A percentile compares a stretch with the other conserved stretches of the same genome.
These are phyloP conservation scores for Chalaropsis ovoidea DNA, from an alignment of 2,329 filamentous ascomycete genomes.

Conservation along the genomic window DNA sequence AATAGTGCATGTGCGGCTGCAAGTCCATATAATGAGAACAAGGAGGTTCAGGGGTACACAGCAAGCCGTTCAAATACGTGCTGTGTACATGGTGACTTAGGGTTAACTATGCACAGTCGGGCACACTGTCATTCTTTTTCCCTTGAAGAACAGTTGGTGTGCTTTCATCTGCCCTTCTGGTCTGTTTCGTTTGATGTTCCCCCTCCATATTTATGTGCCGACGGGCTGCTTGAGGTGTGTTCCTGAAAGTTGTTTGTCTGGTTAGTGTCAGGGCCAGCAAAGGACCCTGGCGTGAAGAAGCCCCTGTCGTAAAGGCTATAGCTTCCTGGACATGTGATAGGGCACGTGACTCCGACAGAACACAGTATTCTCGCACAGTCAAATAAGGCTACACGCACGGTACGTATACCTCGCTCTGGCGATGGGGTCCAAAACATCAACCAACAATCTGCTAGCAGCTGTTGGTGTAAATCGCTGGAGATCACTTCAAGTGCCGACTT, in stretches of 20 bases:
- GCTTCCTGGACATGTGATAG: neutral
- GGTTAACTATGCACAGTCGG: neutral
- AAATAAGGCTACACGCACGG: neutral
- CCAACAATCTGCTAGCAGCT: neutral
- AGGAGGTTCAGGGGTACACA: conserved; percentile 7
- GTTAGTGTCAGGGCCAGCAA: conserved; percentile 10
- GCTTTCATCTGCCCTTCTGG: neutral
- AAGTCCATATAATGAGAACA: neutral
- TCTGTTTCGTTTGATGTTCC: conserved; percentile 1
- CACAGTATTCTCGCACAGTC: neutral
- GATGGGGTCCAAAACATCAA: neutral
- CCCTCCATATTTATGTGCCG: neutral
- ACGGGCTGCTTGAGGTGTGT: neutral
- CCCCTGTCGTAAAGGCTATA: conserved; percentile 9
- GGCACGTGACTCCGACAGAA: neutral
- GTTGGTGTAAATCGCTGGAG: neutral
- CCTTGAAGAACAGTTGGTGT: neutral
- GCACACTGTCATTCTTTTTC: neutral
- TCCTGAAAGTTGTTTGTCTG: conserved; percentile 2
- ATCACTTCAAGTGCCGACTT: neutral
- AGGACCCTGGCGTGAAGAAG: neutral
- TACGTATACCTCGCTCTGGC: neutral
- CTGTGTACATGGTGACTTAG: neutral
- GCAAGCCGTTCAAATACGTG: neutral
- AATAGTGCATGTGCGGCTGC: neutral